Base-by-base conservation (phyloP, 805 yeast genomes). In the Blastobotrys muscicola region DNA sequence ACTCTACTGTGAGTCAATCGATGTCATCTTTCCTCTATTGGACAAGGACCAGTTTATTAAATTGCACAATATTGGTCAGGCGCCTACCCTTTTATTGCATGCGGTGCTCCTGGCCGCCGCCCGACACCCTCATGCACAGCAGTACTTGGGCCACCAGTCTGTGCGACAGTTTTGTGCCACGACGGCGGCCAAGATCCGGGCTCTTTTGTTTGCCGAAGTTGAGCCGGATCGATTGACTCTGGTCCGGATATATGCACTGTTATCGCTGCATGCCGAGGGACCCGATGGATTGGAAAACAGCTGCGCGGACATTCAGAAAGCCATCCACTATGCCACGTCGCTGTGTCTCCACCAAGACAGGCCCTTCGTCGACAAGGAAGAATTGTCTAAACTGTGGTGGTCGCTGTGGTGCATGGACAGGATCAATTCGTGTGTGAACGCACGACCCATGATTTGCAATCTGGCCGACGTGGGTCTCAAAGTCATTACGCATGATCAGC, bases 101-200 rank as follows among this genome's bases (percentile, higher is more conserved):
- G 70, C 74, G 1, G 65, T 71, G 32, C 56, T 70, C n/a, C 52
- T 71, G 14, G 61, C 59, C 9, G 67, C 72, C 0, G 64, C 71
- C 8, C 54, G 71, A 13, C 71, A 71, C 44, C 63, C 64, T 1
- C 52, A 56, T 10, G 68, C 70, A 6, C 50, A 48, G 10, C 48
- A 47, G 30, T 55, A 53, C 31, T 45, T 67, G 4, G 57, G 54
- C 8, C 46, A 49, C 13, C 63, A 61, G 38, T 37, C 57, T 8
- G 54, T 64, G 26, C 52, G 60, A 16, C 56, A 56, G 41, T 62
- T 62, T 47, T 61, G 67, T 29, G 49, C 62, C 4, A 40, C 51
- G 12, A 51, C 61, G 8, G 53, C 62, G 37, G 48, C 63, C 44
- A 67, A 67, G 46, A 50, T 66, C 32, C 53, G 69, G 16, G 66